Conservation (phyloP, 1,284 basidiomycete genomes). For the Psilocybe mexicana region DNA sequence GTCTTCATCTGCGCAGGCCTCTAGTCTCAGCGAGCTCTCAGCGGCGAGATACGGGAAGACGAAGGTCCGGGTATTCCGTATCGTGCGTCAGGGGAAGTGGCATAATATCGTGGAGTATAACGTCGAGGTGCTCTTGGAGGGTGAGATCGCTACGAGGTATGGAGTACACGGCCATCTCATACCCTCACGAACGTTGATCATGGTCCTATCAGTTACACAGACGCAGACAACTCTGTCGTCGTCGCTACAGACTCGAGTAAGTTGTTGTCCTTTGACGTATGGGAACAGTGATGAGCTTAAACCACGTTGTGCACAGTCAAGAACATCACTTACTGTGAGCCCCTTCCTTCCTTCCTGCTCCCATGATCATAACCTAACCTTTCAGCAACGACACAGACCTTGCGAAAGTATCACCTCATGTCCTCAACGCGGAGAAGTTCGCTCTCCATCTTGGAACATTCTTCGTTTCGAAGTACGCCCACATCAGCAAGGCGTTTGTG, state of each 20-base stretch:
- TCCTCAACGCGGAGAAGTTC: constrained; percentile 83
- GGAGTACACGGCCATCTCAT: constrained; percentile 14
- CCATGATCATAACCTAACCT: neutral
- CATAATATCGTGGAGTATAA: constrained; percentile 83
- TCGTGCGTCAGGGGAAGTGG: constrained; percentile 72
- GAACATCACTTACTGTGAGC: constrained; percentile 87
- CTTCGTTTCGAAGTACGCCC: constrained; percentile 82
- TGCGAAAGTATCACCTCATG: constrained; percentile 85
- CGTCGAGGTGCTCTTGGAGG: constrained; percentile 78
- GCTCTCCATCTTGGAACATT: constrained; percentile 86
- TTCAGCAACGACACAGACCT: constrained; percentile 52
- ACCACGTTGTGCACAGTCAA: constrained; percentile 58
- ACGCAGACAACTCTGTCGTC: constrained; percentile 82
- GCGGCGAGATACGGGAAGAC: constrained; percentile 83
- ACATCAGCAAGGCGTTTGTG: constrained; percentile 76
- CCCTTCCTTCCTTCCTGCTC: neutral
- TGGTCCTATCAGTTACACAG: constrained; percentile 58
- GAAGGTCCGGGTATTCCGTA: constrained; percentile 80
- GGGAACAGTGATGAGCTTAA: too few relatives aligned
- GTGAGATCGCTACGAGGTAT: constrained; percentile 72
- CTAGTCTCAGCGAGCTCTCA: constrained; percentile 22
- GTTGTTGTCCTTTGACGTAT: constrained; percentile 24
- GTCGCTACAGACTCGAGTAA: constrained; percentile 88
- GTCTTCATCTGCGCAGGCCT: constrained; percentile 3
- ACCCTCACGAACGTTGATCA: neutral